Percentiles rank a stretch among this genome's conserved stretches.
Conservation (phyloP, 2,329 filamentous ascomycete species). For the Fusarium tjaetaba region DNA sequence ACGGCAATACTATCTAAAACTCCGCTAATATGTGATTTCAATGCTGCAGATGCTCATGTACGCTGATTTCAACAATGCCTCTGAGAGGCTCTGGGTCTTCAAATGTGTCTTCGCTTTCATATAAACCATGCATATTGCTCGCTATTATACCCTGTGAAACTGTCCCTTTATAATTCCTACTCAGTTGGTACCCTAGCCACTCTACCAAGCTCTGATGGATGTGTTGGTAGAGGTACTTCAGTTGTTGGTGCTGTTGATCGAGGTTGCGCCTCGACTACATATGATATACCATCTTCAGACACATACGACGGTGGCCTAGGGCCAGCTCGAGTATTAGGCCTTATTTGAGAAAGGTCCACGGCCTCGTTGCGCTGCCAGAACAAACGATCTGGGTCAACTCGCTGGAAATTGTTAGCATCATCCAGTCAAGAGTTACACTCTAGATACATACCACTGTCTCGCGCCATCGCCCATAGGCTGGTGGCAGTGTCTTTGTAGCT, state of each 20-base stretch:
- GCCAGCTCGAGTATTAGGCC: constrained; percentile 42
- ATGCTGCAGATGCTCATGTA: constrained; percentile 24
- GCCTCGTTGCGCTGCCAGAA: constrained; percentile 78
- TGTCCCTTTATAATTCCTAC: neutral
- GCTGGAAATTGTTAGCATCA: constrained; percentile 53
- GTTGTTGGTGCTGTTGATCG: constrained; percentile 63
- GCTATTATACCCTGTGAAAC: neutral
- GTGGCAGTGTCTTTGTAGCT: constrained; percentile 71
- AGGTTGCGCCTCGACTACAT: constrained; percentile 74
- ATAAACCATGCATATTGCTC: neutral
- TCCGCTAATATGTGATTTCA: constrained; percentile 25
- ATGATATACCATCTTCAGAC: constrained; percentile 78
- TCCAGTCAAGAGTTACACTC: neutral
- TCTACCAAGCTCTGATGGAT: constrained; percentile 59
- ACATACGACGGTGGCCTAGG: constrained; percentile 77
- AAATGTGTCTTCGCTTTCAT: neutral
- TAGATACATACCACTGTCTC: constrained; percentile 76
- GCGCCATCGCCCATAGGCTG: constrained; percentile 87
- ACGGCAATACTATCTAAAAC: constrained; percentile 4
- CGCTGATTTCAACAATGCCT: constrained; percentile 10
- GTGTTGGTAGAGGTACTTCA: constrained; percentile 56
- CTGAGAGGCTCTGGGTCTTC: neutral
- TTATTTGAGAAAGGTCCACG: constrained; percentile 38
- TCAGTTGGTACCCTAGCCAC: constrained; percentile 35
- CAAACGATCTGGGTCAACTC: constrained; percentile 82